Conservation (phyloP, 495 filamentous ascomycete genomes). For the Articulospora tetracladia region DNA sequence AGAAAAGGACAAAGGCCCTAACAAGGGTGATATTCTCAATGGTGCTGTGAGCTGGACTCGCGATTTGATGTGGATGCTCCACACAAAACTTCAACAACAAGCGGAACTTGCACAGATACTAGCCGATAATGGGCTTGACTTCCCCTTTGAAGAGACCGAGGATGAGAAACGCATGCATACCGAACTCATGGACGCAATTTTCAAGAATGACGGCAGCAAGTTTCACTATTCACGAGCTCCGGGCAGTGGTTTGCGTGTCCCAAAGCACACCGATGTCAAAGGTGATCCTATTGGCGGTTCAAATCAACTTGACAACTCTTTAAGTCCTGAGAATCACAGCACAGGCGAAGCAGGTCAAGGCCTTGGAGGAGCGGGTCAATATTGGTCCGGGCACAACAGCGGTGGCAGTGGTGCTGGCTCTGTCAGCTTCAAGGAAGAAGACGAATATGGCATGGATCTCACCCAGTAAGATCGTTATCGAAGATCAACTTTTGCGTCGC, state of each 20-base stretch:
- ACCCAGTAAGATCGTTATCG: constrained; percentile 40
- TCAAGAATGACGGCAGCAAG: constrained; percentile 64
- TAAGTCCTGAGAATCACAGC: constrained; percentile 69
- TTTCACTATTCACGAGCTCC: constrained; percentile 82
- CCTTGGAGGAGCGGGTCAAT: constrained; percentile 49
- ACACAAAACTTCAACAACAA: constrained; percentile 83
- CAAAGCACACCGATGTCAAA: constrained; percentile 86
- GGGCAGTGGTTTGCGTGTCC: constrained; percentile 83
- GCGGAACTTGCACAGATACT: constrained; percentile 76
- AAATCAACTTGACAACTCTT: constrained; percentile 50
- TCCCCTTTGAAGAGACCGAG: constrained; percentile 81
- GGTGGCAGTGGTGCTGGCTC: constrained; percentile 50
- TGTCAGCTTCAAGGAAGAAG: constrained; percentile 84
- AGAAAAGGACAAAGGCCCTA: constrained; percentile 97
- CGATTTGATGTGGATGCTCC: constrained; percentile 94
- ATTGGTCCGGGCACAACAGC: constrained; percentile 66
- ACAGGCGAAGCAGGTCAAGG: constrained; percentile 50
- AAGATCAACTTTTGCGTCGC: constrained; percentile 29
- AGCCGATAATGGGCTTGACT: constrained; percentile 61
- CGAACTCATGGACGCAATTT: constrained; percentile 80
- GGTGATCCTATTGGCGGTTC: constrained; percentile 59
- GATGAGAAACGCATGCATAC: constrained; percentile 94
- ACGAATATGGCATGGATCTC: constrained; percentile 84
- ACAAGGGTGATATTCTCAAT: constrained; percentile 98
- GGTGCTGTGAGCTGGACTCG: constrained; percentile 95